A percentile compares a stretch with the other conserved stretches of the same genome.
Conservation (phyloP, 805 yeast genomes). For the Saccharomyces mikatae region DNA sequence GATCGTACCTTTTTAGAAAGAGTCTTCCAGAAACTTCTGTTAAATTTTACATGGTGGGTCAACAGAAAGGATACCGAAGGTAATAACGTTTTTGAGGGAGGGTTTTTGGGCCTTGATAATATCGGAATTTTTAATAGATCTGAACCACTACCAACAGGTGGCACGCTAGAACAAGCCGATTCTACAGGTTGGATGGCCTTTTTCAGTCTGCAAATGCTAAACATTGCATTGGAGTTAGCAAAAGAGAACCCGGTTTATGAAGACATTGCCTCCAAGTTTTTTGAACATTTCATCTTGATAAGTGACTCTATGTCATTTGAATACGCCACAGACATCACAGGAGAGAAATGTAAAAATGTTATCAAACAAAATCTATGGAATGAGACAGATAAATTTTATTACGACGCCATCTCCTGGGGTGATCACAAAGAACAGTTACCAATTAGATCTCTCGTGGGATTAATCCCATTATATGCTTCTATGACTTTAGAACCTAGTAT, state of each 20-base stretch:
- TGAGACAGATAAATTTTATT: constrained; percentile 79
- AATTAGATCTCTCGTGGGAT: constrained; percentile 82
- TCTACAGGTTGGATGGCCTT: constrained; percentile 98
- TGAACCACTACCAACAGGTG: constrained; percentile 90
- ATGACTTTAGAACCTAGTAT: constrained; percentile 82
- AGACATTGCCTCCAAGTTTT: constrained; percentile 88
- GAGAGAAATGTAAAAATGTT: constrained; percentile 35
- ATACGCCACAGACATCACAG: constrained; percentile 21
- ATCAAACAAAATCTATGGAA: constrained; percentile 71
- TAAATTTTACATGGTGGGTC: constrained; percentile 97
- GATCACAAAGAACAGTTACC: constrained; percentile 61
- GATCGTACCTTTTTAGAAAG: constrained; percentile 80
- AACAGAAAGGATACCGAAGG: constrained; percentile 84
- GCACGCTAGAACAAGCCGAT: constrained; percentile 85
- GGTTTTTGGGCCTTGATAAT: constrained; percentile 85
- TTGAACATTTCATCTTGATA: constrained; percentile 84
- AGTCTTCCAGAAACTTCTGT: constrained; percentile 79
- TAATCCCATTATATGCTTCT: constrained; percentile 85
- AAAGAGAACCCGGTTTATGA: constrained; percentile 81
- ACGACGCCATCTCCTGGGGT: constrained; percentile 85
- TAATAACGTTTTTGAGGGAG: constrained; percentile 88
- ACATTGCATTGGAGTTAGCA: constrained; percentile 84
- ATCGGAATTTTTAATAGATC: constrained; percentile 89
- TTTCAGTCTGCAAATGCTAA: constrained; percentile 82
- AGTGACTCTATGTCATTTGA: constrained; percentile 88